A percentile compares a stretch with the other conserved stretches of the same genome.
phyloP scores from a whole-genome alignment of 495 filamentous ascomycete species.

The Neurospora intermedia region DNA sequence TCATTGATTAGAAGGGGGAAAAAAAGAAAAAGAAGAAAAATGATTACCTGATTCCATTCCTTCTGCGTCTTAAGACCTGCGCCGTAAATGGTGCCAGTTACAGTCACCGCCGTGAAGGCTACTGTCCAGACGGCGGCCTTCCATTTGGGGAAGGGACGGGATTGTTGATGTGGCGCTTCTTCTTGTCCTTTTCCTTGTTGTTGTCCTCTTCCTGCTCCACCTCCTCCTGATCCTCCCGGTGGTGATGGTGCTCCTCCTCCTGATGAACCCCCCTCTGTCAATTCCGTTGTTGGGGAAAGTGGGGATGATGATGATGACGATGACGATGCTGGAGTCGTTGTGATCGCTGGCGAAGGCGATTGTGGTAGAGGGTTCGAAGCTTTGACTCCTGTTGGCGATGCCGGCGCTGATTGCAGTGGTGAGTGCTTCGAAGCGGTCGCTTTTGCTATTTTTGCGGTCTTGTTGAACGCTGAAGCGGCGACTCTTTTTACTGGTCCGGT shows the following conservation, averaged over 20 bases:
- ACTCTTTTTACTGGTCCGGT: background rate
- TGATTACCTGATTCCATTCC: slow-evolving; percentile 28
- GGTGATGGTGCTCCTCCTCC: background rate
- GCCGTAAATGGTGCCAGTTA: slow-evolving; percentile 43
- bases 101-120: slow-evolving; percentile 37
- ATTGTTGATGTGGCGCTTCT: background rate
- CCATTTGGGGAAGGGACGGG: slow-evolving; percentile 15
- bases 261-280: background rate
- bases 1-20: too few relatives aligned
- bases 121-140: slow-evolving; percentile 32
- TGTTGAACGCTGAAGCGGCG: background rate
- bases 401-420: background rate
- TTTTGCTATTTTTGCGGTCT: background rate
- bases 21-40: too few relatives aligned
- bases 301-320: background rate
- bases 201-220: background rate
- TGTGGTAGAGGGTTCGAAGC: background rate
- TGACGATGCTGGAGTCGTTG: background rate
- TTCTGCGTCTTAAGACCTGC: slow-evolving; percentile 46
- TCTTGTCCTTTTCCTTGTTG: background rate
- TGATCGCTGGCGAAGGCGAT: background rate
- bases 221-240: background rate
- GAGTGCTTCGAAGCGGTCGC: background rate
- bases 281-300: background rate
- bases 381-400: background rate